Conservation (phyloP, 2,329 filamentous ascomycete species). For the Fusarium sp. region DNA sequence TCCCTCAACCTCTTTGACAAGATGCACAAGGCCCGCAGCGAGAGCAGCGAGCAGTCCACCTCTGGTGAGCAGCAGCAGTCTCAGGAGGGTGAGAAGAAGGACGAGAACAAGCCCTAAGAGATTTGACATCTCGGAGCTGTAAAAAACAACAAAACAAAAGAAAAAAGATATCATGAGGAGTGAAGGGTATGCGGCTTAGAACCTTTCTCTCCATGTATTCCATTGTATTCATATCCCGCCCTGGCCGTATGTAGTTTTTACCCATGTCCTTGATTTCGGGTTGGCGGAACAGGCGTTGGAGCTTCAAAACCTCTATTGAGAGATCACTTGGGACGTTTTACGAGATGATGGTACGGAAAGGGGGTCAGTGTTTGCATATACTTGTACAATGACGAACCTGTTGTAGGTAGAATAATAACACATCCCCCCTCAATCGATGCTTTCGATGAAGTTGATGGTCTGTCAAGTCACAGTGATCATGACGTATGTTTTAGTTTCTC, state of each 20-base stretch:
- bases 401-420: slow-evolving; percentile 63
- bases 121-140: slow-evolving; percentile 33
- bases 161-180: slow-evolving; percentile 44
- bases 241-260: slow-evolving; percentile 54
- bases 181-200: slow-evolving; percentile 48
- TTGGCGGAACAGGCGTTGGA: slow-evolving; percentile 62
- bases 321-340: slow-evolving; percentile 57
- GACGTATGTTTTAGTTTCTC: background rate
- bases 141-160: slow-evolving; percentile 33
- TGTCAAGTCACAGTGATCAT: background rate
- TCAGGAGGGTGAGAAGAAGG: slow-evolving; percentile 81
- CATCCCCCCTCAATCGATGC: slow-evolving; percentile 64
- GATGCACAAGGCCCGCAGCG: slow-evolving; percentile 95
- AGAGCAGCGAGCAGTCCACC: slow-evolving; percentile 66
- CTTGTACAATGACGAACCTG: slow-evolving; percentile 57
- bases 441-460: background rate
- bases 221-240: slow-evolving; percentile 64
- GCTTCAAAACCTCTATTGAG: slow-evolving; percentile 59
- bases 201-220: slow-evolving; percentile 53
- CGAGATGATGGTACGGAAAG: slow-evolving; percentile 58
- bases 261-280: slow-evolving; percentile 59
- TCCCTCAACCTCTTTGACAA: slow-evolving; percentile 98
- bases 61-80: slow-evolving; percentile 57
- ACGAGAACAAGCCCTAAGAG: slow-evolving; percentile 73
- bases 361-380: slow-evolving; percentile 53